Percentiles rank a stretch among this genome's conserved stretches.
Conservation (phyloP, 345 rosid genomes). For the Syzygium oleosum region DNA sequence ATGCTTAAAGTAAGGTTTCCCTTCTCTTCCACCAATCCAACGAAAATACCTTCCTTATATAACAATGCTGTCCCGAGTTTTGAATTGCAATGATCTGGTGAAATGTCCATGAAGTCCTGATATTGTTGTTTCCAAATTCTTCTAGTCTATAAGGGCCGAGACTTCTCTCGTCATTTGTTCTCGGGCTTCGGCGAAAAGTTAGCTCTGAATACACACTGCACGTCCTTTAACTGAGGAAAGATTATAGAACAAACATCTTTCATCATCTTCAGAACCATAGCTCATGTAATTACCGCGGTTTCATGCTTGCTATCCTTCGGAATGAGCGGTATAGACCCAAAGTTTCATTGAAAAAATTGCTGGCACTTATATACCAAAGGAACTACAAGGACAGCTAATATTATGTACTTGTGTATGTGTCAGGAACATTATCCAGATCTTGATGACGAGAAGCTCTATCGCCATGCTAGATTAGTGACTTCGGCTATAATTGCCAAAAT, state of each 20-base stretch:
- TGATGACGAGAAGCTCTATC: slow-evolving; percentile 59
- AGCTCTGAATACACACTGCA: not conserved
- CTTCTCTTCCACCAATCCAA: not conserved
- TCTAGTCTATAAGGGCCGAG: not conserved
- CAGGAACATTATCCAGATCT: slow-evolving; percentile 43
- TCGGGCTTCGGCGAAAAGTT: not conserved
- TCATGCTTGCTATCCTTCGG: not conserved
- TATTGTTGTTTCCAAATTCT: not conserved
- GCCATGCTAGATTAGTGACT: slow-evolving; percentile 60
- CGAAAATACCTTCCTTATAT: not conserved
- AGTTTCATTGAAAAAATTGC: not conserved
- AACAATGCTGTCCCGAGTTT: not conserved
- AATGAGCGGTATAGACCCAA: not conserved
- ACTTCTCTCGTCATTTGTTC: not conserved
- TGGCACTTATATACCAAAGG: not conserved
- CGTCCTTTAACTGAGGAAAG: not conserved
- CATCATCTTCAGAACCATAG: not conserved
- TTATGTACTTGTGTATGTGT: not conserved
- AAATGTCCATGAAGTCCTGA: not conserved
- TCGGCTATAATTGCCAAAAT: slow-evolving; percentile 77
- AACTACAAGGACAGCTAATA: not conserved
- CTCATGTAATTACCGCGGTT: not conserved
- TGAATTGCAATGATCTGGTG: not conserved
- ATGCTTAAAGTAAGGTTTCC: slow-evolving; percentile 44
- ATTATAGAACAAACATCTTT: not conserved